Conservation (phyloP, 306 rosid genomes). For the Malus sylvestris region DNA sequence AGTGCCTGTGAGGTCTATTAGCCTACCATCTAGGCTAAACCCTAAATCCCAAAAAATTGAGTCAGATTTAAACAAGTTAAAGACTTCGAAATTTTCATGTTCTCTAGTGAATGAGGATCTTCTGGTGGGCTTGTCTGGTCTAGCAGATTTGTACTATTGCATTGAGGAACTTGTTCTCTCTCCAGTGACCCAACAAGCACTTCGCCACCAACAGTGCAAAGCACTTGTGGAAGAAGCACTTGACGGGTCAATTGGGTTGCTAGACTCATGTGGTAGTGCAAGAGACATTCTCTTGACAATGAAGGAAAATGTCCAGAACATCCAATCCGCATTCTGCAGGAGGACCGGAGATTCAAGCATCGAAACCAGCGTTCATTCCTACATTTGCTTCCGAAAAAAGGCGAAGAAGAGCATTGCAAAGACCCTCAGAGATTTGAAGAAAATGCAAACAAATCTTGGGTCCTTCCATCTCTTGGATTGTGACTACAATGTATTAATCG, state of each 20-base stretch:
- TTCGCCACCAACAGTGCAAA: constrained; percentile 32
- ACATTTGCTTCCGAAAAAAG: constrained; percentile 45
- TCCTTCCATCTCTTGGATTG: constrained; percentile 16
- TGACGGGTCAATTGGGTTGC: constrained; percentile 39
- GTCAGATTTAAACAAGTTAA: constrained; percentile 39
- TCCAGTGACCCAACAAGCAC: constrained; percentile 44
- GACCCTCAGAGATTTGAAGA: constrained; percentile 38
- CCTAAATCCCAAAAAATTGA: constrained; percentile 46
- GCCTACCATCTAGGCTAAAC: constrained; percentile 60
- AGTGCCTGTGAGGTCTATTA: constrained; percentile 59
- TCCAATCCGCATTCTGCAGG: constrained; percentile 60
- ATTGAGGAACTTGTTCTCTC: constrained; percentile 52
- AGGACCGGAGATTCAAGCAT: constrained; percentile 36
- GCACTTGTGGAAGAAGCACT: constrained; percentile 39
- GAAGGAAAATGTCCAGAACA: constrained; percentile 32
- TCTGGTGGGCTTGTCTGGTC: constrained; percentile 39
- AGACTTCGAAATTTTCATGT: constrained; percentile 14
- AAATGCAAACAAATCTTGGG: constrained; percentile 33
- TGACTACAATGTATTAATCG: constrained; percentile 25
- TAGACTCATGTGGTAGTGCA: constrained; percentile 48
- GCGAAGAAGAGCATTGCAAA: constrained; percentile 45
- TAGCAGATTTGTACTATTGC: constrained; percentile 49
- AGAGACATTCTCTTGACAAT: constrained; percentile 40
- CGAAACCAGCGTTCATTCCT: constrained; percentile 39
- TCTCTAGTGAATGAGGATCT: constrained; percentile 33